Conservation (phyloP, 1,139 yeast genomes). For the Pneumocystis jirovecii region DNA sequence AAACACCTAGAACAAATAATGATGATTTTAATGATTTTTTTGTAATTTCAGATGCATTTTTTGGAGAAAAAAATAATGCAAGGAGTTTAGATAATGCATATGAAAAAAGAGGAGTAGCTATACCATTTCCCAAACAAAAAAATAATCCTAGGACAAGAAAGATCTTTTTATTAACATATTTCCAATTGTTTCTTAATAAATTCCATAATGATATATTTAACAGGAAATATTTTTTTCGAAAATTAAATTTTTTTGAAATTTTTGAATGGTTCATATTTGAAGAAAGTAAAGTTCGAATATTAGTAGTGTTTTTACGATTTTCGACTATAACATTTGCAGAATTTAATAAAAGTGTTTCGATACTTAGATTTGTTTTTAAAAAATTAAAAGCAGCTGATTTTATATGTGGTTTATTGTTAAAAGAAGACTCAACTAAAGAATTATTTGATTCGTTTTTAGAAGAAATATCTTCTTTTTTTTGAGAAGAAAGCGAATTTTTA, state of each 20-base stretch:
- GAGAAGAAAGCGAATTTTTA: background rate
- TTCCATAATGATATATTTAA: background rate
- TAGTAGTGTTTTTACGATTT: background rate
- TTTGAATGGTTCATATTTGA: background rate
- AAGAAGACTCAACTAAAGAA: background rate
- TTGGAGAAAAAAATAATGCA: conserved; percentile 20
- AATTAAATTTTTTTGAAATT: background rate
- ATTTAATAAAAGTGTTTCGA: background rate
- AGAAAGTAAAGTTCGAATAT: background rate
- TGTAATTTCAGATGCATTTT: conserved; percentile 26
- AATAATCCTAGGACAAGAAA: conserved; percentile 38
- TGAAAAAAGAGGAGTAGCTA: conserved; percentile 61
- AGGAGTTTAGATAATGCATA: conserved; percentile 58
- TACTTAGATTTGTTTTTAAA: background rate
- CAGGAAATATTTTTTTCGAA: background rate
- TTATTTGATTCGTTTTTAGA: background rate
- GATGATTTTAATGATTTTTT: conserved; percentile 49
- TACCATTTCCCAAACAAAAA: conserved; percentile 43
- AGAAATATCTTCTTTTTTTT: background rate
- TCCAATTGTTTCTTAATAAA: conserved; percentile 1
- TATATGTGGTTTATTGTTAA: background rate
- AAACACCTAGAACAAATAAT: conserved; percentile 41
- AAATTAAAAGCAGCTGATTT: background rate
- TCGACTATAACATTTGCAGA: background rate
- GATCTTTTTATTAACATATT: conserved; percentile 19